Conservation (phyloP, 805 yeast species). For the Candida hungchunana region DNA sequence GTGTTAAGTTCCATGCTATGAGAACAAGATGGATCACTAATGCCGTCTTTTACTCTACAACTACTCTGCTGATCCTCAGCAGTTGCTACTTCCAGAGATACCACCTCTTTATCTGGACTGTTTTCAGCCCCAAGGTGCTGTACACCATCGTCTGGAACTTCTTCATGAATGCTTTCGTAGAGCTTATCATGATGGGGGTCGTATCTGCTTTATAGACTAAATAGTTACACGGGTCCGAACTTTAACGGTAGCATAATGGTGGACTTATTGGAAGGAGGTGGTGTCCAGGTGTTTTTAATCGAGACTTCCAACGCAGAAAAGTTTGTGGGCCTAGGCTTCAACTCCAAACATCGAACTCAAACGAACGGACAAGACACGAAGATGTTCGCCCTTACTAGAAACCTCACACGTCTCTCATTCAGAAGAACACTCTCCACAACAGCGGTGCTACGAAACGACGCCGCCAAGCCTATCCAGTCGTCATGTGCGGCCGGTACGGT, state of each 20-base stretch:
- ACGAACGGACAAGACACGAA: not conserved
- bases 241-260: not conserved
- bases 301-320: conserved; percentile 5
- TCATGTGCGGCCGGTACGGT: conserved; percentile 70
- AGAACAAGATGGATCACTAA: conserved; percentile 24
- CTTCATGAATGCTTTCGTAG: conserved; percentile 39
- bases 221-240: not conserved
- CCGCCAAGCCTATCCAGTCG: conserved; percentile 28
- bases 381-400: conserved; percentile 12
- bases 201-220: not conserved
- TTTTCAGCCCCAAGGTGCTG: conserved; percentile 87
- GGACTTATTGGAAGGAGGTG: not conserved
- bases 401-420: not conserved
- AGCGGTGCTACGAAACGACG: conserved; percentile 10
- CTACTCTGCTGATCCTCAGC: conserved; percentile 52
- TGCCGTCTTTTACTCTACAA: conserved; percentile 49
- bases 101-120: conserved; percentile 96
- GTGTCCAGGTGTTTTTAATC: conserved; percentile 2
- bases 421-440: conserved; percentile 18
- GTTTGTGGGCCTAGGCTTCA: not conserved
- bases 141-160: conserved; percentile 75
- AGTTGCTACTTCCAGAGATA: conserved; percentile 75
- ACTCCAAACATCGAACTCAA: no score
- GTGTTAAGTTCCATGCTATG: conserved; percentile 33
- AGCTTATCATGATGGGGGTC: conserved; percentile 6